Evolutionary conservation across 805 yeast species (phyloP), one percentile per base, ranked within the genome.

Genomic region (Suhomyces emberorum): DNA sequence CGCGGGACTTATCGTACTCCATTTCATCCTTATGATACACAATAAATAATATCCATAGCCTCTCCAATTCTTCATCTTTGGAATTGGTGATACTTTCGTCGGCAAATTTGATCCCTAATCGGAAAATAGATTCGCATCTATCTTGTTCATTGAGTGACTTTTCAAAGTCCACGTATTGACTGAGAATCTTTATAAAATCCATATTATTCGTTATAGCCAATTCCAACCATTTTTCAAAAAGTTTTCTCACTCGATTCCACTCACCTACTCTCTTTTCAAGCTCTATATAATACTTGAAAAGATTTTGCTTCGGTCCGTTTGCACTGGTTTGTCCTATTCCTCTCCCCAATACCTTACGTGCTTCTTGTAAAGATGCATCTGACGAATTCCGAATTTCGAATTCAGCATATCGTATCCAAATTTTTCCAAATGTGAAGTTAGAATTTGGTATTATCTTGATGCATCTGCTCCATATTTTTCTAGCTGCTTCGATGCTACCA

Each of bases 241-340:
- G 51, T 53, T 65, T 78, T 21, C 98, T 63, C 6, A 83, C 88
- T 23, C 96, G 61, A 42, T 83, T 95, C 68, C 84, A 84, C 49
- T 88, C 93, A 24, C 83, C 84, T 30, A 89, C 55, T 35, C 69
- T 63, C 25, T 64, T 65, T 53, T 91, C 97, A 23, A 88, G 45
- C 1, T 61, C 65, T 31, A 91, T 81, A 58, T 93, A 93, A 41
- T 68, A 69, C 42, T 63, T 65, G 52, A 82, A 79, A 0, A 86
- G 57, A 35, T 76, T 76, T 1, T 60, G 64, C 50, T 79, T 81
- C 0, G 87, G 83, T 29, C 75, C 71, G 3, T 44, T 42, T 7
- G 29, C 31, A 22, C 50, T 43, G 4, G 57, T 43, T 30, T 69
- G 61, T 0, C 95, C 97, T 14, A 91, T 66, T 0, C 86, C 74